Percentiles rank a stretch among this genome's conserved stretches.
Evolutionary conservation across 1,284 basidiomycete species (phyloP).

Genomic region (Cystobasidiaceae sp.): DNA sequence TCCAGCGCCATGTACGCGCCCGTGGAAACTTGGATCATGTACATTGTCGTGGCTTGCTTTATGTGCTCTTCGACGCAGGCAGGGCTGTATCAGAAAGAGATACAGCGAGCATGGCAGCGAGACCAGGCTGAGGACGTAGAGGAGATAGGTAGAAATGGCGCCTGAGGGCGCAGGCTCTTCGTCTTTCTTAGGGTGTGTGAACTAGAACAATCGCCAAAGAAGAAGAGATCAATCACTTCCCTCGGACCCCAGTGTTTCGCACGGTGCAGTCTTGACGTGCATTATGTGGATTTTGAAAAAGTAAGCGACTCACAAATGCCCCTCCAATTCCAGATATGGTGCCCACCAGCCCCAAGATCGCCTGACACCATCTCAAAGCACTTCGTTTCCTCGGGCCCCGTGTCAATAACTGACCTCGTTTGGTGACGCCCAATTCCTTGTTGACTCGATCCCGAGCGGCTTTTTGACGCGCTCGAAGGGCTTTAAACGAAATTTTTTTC

Average conservation of each 20-base stretch:
- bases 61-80: not conserved
- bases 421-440: constrained; percentile 13
- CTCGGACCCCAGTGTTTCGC: too few relatives aligned
- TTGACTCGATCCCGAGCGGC: constrained; percentile 2
- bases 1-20: not conserved
- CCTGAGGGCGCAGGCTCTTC: constrained; percentile 2
- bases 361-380: constrained; percentile 12
- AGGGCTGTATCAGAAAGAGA: constrained; percentile 4
- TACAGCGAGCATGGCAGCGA: not conserved
- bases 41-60: not conserved
- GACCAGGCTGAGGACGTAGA: constrained; percentile 11
- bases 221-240: too few relatives aligned
- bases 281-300: too few relatives aligned
- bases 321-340: constrained; percentile 15
- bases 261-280: too few relatives aligned
- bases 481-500: too few relatives aligned
- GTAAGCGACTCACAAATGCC: constrained; percentile 20
- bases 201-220: too few relatives aligned
- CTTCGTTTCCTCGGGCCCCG: not conserved
- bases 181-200: constrained; percentile 3
- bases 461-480: constrained; percentile 11
- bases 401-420: not conserved
- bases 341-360: not conserved
- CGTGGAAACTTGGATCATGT: not conserved
- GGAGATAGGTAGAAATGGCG: constrained; percentile 11